These are phyloP conservation scores for Quercus agrifolia DNA, from an alignment of 306 rosid genomes.

Conservation along the genomic window DNA sequence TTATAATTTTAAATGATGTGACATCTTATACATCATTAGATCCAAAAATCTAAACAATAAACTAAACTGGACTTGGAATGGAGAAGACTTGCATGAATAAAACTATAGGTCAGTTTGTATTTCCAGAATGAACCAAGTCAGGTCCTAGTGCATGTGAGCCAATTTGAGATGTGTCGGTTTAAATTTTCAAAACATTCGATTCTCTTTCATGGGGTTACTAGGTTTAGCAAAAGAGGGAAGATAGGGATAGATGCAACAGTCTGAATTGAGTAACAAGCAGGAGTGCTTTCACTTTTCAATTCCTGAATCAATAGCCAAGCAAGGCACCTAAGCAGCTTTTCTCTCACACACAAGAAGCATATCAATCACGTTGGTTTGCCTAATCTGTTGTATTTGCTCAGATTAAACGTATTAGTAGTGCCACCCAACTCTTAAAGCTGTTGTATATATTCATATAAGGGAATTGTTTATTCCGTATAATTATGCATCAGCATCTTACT, in stretches of 20 bases:
- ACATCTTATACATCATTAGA: no score
- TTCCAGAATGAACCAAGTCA: no score
- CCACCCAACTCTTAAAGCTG: no score
- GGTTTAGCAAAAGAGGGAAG: background rate
- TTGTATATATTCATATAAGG: no score
- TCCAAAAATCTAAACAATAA: no score
- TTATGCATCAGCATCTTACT: no score
- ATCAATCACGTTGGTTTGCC: background rate
- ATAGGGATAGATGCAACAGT: slow-evolving; percentile 17
- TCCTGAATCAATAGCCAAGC: slow-evolving; percentile 5
- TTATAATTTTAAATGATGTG: no score
- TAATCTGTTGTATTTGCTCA: background rate
- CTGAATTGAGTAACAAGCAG: background rate
- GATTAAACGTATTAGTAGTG: no score
- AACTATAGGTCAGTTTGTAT: no score
- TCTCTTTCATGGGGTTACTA: background rate
- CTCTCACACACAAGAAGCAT: background rate
- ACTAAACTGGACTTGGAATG: no score
- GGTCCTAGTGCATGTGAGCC: background rate
- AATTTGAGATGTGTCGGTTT: background rate
- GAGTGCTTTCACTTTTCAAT: background rate
- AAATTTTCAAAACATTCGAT: background rate
- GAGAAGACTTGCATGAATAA: no score
- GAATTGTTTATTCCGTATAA: no score
- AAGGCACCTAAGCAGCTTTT: slow-evolving; percentile 11